These are phyloP conservation scores for Zygoascus biomembranicola DNA, from an alignment of 805 yeast species.

Conservation along the genomic window DNA sequence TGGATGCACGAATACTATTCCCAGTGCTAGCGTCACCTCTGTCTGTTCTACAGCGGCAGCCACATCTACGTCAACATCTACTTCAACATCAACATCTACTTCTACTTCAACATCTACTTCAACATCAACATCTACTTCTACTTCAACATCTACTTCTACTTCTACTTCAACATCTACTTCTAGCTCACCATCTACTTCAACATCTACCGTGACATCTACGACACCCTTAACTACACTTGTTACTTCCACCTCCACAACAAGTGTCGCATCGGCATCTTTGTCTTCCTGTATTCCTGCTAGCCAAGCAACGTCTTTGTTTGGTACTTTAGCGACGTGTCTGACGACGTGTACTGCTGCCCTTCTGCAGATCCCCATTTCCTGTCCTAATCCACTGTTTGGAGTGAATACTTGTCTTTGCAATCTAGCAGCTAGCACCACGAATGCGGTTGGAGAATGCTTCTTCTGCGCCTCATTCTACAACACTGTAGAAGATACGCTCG, in stretches of 20 bases:
- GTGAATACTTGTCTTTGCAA: not conserved
- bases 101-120: too few relatives aligned
- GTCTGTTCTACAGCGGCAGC: not conserved
- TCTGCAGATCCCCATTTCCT: not conserved
- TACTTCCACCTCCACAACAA: not conserved
- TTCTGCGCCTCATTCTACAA: not conserved
- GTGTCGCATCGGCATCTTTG: not conserved
- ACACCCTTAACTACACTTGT: not conserved
- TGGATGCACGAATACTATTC: not conserved
- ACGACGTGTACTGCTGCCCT: slow-evolving; percentile 7
- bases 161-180: not conserved
- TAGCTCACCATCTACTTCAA: not conserved
- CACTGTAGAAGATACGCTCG: not conserved
- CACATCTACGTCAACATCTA: too few relatives aligned
- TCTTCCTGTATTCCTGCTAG: not conserved
- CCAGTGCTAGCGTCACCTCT: not conserved
- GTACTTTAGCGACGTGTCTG: slow-evolving; percentile 8
- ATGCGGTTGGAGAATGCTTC: not conserved
- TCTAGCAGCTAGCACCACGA: not conserved
- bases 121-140: too few relatives aligned
- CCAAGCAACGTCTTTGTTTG: not conserved
- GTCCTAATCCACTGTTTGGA: not conserved
- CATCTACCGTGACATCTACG: not conserved
- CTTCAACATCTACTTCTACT: not conserved
- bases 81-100: too few relatives aligned